Conservation (phyloP, 495 filamentous ascomycete species). For the Xylaria nigripes region DNA sequence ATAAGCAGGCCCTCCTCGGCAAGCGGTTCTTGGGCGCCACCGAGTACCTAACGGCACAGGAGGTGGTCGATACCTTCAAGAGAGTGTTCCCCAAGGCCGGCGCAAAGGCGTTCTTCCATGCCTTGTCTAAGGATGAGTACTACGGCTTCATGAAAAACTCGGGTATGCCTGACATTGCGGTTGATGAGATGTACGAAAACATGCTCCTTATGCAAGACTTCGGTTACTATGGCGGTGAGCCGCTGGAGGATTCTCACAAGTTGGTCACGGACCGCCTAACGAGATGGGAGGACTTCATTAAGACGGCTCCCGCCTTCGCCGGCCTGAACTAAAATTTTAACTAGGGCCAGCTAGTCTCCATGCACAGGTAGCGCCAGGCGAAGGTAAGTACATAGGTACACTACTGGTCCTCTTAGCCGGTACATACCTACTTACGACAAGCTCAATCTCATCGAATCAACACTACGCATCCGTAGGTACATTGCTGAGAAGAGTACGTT, state of each 20-base stretch:
- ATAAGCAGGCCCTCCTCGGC: slow-evolving; percentile 33
- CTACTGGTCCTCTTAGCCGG: too few relatives aligned
- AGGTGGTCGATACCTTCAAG: slow-evolving; percentile 43
- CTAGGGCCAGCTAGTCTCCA: neutral
- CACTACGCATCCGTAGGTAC: too few relatives aligned
- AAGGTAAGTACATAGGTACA: neutral
- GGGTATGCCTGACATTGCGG: slow-evolving; percentile 33
- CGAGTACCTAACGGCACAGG: slow-evolving; percentile 40
- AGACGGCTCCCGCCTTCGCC: slow-evolving; percentile 20
- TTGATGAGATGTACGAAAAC: slow-evolving; percentile 49
- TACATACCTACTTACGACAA: too few relatives aligned
- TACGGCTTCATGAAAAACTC: slow-evolving; percentile 30
- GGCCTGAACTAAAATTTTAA: slow-evolving; percentile 17
- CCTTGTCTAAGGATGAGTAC: slow-evolving; percentile 42
- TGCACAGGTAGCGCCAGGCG: too few relatives aligned
- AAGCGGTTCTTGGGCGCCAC: slow-evolving; percentile 39
- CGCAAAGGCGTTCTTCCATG: slow-evolving; percentile 35
- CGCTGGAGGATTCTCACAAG: slow-evolving; percentile 27
- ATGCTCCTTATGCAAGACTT: slow-evolving; percentile 40
- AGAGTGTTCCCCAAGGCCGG: slow-evolving; percentile 41
- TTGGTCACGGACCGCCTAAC: slow-evolving; percentile 32
- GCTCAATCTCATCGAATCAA: too few relatives aligned
- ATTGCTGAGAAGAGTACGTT: too few relatives aligned
- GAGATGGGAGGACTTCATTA: slow-evolving; percentile 32
- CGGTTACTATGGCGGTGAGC: slow-evolving; percentile 45